Evolutionary conservation across 352 stramenopile genomes (phyloP), one percentile per base, ranked within the genome.

Genomic region (Phytopythium helicoides): DNA sequence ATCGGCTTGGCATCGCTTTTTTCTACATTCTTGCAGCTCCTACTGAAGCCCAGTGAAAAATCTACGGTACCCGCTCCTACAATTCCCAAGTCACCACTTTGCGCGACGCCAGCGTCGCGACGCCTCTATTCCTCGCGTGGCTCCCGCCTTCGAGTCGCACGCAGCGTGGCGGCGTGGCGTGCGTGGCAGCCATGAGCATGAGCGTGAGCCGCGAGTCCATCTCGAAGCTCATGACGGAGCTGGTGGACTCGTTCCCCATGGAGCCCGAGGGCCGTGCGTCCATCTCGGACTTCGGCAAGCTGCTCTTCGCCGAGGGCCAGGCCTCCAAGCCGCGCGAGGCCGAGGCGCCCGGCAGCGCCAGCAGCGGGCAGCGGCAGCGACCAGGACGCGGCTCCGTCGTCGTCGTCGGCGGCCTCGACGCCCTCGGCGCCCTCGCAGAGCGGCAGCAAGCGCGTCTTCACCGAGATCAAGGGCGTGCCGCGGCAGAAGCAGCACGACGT

Each of bases 251-350:
- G 35, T 90, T 92, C 66, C 83, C 83, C 18, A 86, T 92, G 55
- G 83, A 93, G 52, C 66, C 63, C 12, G 82, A 89, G 22, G 76
- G 74, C 31, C 80, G 83, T 33, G 68, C 81, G 58, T 92, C 81
- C 34, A 93, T 93, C 64, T 93, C 83, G 56, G 81, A 93, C 66
- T 91, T 93, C 62, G 83, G 83, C 67, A 93, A 93, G 58, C 52
- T 93, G 44, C 70, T 93, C 35, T 93, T 93, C 62, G 81, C 83
- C 16, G 83, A 93, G 57, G 81, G 81, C 35, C 75, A 90, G 47
- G 47, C 53, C 35, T 55, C 8, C 31, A 54, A 33, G 18, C 18
- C 37, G n/a, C n/a, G 9, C 40, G n/a, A n/a, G n/a, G n/a, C n/a
- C n/a, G n/a, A n/a, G n/a, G 18, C 39, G 18, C n/a, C 39, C 16